Conservation (phyloP, 495 filamentous ascomycete genomes). For the Hyaloscypha variabilis region DNA sequence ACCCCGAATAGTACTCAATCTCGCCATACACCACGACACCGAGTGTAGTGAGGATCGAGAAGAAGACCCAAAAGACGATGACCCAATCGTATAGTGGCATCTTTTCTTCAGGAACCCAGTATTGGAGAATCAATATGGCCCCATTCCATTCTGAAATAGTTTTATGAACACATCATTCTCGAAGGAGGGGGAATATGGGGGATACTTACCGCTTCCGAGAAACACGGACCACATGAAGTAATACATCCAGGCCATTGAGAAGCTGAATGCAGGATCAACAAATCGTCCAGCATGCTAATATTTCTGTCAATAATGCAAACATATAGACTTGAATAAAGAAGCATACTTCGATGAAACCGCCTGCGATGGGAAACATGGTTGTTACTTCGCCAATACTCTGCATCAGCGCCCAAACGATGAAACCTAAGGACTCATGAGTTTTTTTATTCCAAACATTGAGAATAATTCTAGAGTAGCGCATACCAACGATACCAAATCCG, state of each 20-base stretch:
- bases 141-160: conserved; percentile 31
- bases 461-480: conserved; percentile 9
- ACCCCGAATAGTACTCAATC: conserved; percentile 58
- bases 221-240: conserved; percentile 23
- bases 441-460: too few species aligned
- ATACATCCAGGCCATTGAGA: conserved; percentile 73
- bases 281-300: conserved; percentile 62
- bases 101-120: conserved; percentile 56
- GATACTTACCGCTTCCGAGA: conserved; percentile 5
- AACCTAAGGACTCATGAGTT: not conserved
- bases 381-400: conserved; percentile 65
- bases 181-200: too few species aligned
- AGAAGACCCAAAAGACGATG: conserved; percentile 68
- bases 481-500: conserved; percentile 65
- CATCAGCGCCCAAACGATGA: conserved; percentile 8
- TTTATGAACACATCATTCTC: too few species aligned
- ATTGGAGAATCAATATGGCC: conserved; percentile 73
- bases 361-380: conserved; percentile 69
- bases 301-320: not conserved
- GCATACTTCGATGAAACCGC: conserved; percentile 61
- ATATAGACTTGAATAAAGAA: not conserved
- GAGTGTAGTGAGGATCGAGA: conserved; percentile 64
- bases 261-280: conserved; percentile 72
- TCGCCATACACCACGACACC: conserved; percentile 69
- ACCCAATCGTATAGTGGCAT: conserved; percentile 62